phyloP scores from a whole-genome alignment of 2,329 filamentous ascomycete species.

The Cryphonectria parasitica region DNA sequence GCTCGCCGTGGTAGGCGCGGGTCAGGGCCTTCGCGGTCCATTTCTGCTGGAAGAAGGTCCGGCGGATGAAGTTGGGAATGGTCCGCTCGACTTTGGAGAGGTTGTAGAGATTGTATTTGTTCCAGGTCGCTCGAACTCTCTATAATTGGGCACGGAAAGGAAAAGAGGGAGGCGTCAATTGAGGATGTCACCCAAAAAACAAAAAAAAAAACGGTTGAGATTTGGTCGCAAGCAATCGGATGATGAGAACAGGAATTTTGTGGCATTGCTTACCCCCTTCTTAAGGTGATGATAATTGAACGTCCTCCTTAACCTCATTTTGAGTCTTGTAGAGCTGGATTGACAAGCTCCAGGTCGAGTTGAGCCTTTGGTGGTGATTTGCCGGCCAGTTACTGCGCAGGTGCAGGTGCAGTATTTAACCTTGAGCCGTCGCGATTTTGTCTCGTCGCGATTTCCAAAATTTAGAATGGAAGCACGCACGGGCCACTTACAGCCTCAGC shows the following conservation, averaged over 20 bases:
- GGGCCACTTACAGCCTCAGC: constrained; percentile 4
- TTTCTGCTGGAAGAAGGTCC: constrained; percentile 98
- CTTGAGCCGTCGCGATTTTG: constrained; percentile 7
- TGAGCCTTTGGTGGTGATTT: constrained; percentile 11
- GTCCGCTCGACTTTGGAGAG: constrained; percentile 48
- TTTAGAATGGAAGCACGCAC: constrained; percentile 11
- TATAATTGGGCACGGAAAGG: constrained; percentile 44
- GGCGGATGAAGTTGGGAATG: constrained; percentile 34
- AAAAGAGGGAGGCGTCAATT: not conserved
- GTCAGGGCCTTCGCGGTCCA: constrained; percentile 86
- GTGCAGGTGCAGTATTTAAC: not conserved
- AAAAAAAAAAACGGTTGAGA: constrained; percentile 8
- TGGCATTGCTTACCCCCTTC: constrained; percentile 58
- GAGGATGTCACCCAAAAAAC: not conserved
- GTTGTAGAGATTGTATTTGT: constrained; percentile 96
- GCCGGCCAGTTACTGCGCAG: not conserved
- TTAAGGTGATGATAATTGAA: constrained; percentile 70
- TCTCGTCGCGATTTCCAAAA: constrained; percentile 11
- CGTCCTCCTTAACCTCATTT: constrained; percentile 58
- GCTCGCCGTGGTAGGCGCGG: constrained; percentile 91
- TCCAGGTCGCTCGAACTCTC: constrained; percentile 97
- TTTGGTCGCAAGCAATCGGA: constrained; percentile 24
- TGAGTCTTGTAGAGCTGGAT: constrained; percentile 34
- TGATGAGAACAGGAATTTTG: constrained; percentile 9
- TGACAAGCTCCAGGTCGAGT: constrained; percentile 18